A percentile compares a stretch with the other conserved stretches of the same genome.
These are phyloP conservation scores for Schwanniomyces vanrijiae DNA, from an alignment of 805 yeast genomes.

Conservation along the genomic window DNA sequence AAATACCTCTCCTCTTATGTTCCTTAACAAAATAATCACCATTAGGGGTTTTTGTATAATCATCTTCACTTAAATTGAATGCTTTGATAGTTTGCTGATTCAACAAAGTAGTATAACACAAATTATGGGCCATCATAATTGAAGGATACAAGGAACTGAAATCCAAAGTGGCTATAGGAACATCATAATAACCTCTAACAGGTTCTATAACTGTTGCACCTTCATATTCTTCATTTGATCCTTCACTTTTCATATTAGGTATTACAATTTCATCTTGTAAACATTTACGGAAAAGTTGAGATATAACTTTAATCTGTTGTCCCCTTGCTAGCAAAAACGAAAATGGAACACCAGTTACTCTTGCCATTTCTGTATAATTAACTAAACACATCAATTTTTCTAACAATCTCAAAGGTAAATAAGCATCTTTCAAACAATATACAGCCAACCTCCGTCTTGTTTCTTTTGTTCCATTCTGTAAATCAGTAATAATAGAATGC, in stretches of 20 bases:
- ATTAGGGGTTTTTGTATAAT: slow-evolving; percentile 85
- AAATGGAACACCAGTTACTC: slow-evolving; percentile 98
- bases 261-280: slow-evolving; percentile 80
- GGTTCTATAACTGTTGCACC: slow-evolving; percentile 99
- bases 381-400: slow-evolving; percentile 96
- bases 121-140: slow-evolving; percentile 98
- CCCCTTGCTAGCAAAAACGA: slow-evolving; percentile 87
- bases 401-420: slow-evolving; percentile 79
- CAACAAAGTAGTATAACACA: slow-evolving; percentile 89
- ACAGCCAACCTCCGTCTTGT: slow-evolving; percentile 95
- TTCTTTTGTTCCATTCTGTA: slow-evolving; percentile 89
- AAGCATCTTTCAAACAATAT: slow-evolving; percentile 95
- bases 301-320: slow-evolving; percentile 95
- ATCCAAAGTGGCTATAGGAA: slow-evolving; percentile 96
- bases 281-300: slow-evolving; percentile 93
- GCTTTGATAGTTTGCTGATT: slow-evolving; percentile 67
- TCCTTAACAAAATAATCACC: slow-evolving; percentile 86
- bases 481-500: slow-evolving; percentile 91
- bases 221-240: slow-evolving; percentile 88
- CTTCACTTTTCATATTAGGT: slow-evolving; percentile 84
- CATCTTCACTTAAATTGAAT: slow-evolving; percentile 62
- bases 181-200: slow-evolving; percentile 89
- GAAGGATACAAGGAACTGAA: slow-evolving; percentile 97
- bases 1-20: slow-evolving; percentile 70
- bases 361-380: slow-evolving; percentile 98